Percentiles rank a stretch among this genome's conserved stretches.
Evolutionary conservation across 345 rosid genomes (phyloP).

Genomic region (Euclidium syriacum): DNA sequence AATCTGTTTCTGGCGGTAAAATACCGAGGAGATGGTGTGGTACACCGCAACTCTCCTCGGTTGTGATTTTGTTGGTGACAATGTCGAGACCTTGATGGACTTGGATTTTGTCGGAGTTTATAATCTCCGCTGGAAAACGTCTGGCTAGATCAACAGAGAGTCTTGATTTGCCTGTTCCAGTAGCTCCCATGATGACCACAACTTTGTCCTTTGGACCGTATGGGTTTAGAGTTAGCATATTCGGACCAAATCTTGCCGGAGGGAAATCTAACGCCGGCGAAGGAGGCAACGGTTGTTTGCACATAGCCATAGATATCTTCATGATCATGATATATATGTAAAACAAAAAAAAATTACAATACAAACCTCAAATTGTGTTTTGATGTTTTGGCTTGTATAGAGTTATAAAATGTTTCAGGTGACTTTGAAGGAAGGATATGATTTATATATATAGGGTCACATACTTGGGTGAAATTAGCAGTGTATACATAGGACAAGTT

Average conservation of each 20-base stretch:
- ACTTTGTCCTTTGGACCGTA: slow-evolving; percentile 47
- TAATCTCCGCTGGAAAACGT: slow-evolving; percentile 56
- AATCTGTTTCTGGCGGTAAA: slow-evolving; percentile 42
- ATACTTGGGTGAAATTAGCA: background rate
- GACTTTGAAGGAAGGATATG: slow-evolving; percentile 20
- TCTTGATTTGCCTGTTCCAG: slow-evolving; percentile 71
- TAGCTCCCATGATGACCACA: slow-evolving; percentile 62
- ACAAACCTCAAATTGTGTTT: background rate
- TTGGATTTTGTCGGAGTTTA: slow-evolving; percentile 81
- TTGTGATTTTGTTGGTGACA: slow-evolving; percentile 59
- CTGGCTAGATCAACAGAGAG: slow-evolving; percentile 73
- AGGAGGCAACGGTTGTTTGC: slow-evolving; percentile 32
- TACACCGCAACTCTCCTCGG: slow-evolving; percentile 50
- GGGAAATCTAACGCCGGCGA: slow-evolving; percentile 24
- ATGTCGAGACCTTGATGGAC: slow-evolving; percentile 56
- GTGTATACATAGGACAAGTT: slow-evolving; percentile 18
- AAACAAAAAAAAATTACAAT: background rate
- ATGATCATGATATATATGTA: slow-evolving; percentile 20
- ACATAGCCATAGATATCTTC: slow-evolving; percentile 35
- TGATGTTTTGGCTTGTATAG: slow-evolving; percentile 4
- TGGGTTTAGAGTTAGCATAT: slow-evolving; percentile 25
- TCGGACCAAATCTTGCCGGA: slow-evolving; percentile 26
- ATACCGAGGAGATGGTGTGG: slow-evolving; percentile 66
- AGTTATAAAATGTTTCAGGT: slow-evolving; percentile 26
- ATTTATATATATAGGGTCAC: slow-evolving; percentile 22